phyloP scores from a whole-genome alignment of 768 basidiomycete species.

The Suillus placidus region DNA sequence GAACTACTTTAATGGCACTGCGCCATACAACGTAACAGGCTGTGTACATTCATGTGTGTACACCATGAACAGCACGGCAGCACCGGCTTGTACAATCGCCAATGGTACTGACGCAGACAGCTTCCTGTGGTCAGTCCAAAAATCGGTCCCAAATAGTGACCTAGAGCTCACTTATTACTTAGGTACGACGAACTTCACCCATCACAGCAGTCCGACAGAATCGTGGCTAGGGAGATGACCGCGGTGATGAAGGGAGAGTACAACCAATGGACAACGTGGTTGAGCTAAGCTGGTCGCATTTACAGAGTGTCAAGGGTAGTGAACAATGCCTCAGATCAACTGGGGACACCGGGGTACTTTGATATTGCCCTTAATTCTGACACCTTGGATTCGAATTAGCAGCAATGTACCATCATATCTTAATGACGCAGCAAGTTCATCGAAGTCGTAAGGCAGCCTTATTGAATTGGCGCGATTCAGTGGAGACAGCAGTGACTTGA shows the following conservation, averaged over 20 bases:
- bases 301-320: neutral
- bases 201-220: slow-evolving; percentile 58
- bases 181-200: slow-evolving; percentile 58
- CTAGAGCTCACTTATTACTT: neutral
- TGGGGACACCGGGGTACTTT: neutral
- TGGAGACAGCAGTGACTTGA: neutral
- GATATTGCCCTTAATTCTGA: neutral
- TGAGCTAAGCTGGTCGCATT: slow-evolving; percentile 35
- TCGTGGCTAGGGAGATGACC: slow-evolving; percentile 55
- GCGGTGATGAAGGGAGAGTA: slow-evolving; percentile 45
- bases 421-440: neutral
- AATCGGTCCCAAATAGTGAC: neutral
- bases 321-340: neutral
- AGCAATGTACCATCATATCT: neutral
- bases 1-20: slow-evolving; percentile 64
- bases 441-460: neutral
- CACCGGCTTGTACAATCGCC: slow-evolving; percentile 37
- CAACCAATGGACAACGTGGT: slow-evolving; percentile 53
- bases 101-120: slow-evolving; percentile 50
- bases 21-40: slow-evolving; percentile 60
- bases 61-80: slow-evolving; percentile 24
- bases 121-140: slow-evolving; percentile 54
- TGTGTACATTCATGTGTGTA: slow-evolving; percentile 52
- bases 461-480: neutral
- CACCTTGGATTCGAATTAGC: neutral